These are phyloP conservation scores for Thielaviopsis punctulata DNA, from an alignment of 2,329 filamentous ascomycete species.

Conservation along the genomic window DNA sequence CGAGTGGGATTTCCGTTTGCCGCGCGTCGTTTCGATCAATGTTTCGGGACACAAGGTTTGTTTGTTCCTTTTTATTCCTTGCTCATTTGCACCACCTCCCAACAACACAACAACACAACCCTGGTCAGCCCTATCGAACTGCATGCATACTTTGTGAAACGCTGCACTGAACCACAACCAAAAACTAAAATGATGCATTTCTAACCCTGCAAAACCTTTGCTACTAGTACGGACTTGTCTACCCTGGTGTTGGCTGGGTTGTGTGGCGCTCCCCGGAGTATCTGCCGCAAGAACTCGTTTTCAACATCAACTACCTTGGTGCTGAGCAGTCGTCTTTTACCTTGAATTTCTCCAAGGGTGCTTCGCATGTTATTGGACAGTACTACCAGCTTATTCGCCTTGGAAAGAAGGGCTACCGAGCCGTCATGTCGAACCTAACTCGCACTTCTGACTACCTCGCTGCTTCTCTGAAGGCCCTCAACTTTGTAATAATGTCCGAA, in stretches of 20 bases:
- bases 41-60: slow-evolving; percentile 71
- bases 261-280: slow-evolving; percentile 73
- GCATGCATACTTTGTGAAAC: neutral
- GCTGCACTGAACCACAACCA: neutral
- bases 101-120: neutral
- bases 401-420: slow-evolving; percentile 77
- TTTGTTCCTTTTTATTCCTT: slow-evolving; percentile 27
- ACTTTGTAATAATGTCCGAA: slow-evolving; percentile 80
- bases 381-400: slow-evolving; percentile 96
- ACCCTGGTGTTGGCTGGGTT: slow-evolving; percentile 88
- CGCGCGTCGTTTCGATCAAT: slow-evolving; percentile 85
- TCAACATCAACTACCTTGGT: slow-evolving; percentile 98
- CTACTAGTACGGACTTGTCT: slow-evolving; percentile 44
- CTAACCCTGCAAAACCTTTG: neutral
- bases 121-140: neutral
- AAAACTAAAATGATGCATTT: neutral
- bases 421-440: slow-evolving; percentile 90
- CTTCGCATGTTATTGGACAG: slow-evolving; percentile 85
- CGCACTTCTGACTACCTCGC: slow-evolving; percentile 78
- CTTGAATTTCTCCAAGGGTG: slow-evolving; percentile 92
- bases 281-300: slow-evolving; percentile 80
- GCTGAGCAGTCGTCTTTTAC: slow-evolving; percentile 93
- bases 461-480: slow-evolving; percentile 51
- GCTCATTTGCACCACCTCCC: neutral
- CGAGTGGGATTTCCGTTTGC: slow-evolving; percentile 80